Percentiles rank a stretch among this genome's conserved stretches.
These are phyloP conservation scores for Xylaria multiplex DNA, from an alignment of 2,329 filamentous ascomycete species.

Conservation along the genomic window DNA sequence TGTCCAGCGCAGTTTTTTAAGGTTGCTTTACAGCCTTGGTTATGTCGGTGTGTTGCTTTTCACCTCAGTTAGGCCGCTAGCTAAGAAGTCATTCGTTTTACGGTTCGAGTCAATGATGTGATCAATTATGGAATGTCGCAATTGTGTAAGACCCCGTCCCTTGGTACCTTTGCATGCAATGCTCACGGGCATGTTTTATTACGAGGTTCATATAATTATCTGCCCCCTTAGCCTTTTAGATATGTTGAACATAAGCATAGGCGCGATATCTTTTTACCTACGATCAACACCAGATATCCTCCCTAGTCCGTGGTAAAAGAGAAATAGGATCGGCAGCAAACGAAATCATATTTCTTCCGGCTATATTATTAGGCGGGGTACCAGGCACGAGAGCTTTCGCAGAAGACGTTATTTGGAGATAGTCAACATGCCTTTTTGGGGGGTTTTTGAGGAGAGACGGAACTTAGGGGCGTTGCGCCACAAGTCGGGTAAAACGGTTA, in stretches of 20 bases:
- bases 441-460: too few relatives aligned
- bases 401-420: neutral
- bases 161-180: neutral
- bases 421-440: too few relatives aligned
- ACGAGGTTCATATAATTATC: neutral
- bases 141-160: neutral
- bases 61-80: slow-evolving; percentile 20
- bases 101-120: slow-evolving; percentile 4
- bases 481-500: slow-evolving; percentile 35
- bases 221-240: neutral
- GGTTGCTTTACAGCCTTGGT: slow-evolving; percentile 13
- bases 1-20: neutral
- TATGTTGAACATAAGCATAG: neutral
- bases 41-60: slow-evolving; percentile 31
- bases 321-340: neutral
- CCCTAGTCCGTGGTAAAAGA: neutral
- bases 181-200: neutral
- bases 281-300: neutral
- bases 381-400: slow-evolving; percentile 5
- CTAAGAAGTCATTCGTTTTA: slow-evolving; percentile 28
- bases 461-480: slow-evolving; percentile 16
- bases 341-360: slow-evolving; percentile 8
- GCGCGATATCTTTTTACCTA: neutral
- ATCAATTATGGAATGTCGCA: slow-evolving; percentile 13
- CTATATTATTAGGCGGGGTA: slow-evolving; percentile 12